Conservation (phyloP, 352 stramenopile genomes). For the Phytophthora cryptogea region DNA sequence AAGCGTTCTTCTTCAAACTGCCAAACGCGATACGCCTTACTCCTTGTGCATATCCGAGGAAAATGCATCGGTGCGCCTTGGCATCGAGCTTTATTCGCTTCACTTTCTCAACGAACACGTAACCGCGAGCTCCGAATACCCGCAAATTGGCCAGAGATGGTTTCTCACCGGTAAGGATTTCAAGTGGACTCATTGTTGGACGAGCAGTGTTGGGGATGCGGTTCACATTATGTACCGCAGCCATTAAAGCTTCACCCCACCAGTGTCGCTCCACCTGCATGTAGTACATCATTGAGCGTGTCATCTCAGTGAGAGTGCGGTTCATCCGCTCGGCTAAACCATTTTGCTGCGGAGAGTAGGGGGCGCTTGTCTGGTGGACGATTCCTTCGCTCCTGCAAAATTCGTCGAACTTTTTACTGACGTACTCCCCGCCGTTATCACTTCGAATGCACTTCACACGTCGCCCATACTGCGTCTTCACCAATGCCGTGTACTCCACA, state of each 20-base stretch:
- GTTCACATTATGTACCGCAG: too few relatives aligned
- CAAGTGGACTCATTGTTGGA: slow-evolving; percentile 1
- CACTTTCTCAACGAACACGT: too few relatives aligned
- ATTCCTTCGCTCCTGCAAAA: slow-evolving; percentile 15
- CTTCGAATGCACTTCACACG: slow-evolving; percentile 11
- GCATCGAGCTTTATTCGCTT: too few relatives aligned
- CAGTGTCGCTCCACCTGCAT: slow-evolving; percentile 5
- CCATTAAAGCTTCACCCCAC: too few relatives aligned
- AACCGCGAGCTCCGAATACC: too few relatives aligned
- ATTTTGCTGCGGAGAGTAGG: slow-evolving; percentile 22
- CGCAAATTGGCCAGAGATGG: too few relatives aligned
- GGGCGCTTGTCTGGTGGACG: slow-evolving; percentile 11
- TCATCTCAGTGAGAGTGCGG: slow-evolving; percentile 9
- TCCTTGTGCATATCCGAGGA: too few relatives aligned
- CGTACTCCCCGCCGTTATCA: slow-evolving; percentile 34
- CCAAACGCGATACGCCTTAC: too few relatives aligned
- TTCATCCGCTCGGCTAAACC: slow-evolving; percentile 19
- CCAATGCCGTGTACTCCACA: not conserved
- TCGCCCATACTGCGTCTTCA: slow-evolving; percentile 6
- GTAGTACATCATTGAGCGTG: slow-evolving; percentile 14
- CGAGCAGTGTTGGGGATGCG: slow-evolving; percentile 10
- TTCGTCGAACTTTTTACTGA: slow-evolving; percentile 6
- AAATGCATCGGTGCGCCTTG: too few relatives aligned
- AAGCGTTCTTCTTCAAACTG: too few relatives aligned
- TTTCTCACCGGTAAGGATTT: slow-evolving; percentile 7